phyloP scores from a whole-genome alignment of 306 rosid genomes.

The Ormosia semicastrata region DNA sequence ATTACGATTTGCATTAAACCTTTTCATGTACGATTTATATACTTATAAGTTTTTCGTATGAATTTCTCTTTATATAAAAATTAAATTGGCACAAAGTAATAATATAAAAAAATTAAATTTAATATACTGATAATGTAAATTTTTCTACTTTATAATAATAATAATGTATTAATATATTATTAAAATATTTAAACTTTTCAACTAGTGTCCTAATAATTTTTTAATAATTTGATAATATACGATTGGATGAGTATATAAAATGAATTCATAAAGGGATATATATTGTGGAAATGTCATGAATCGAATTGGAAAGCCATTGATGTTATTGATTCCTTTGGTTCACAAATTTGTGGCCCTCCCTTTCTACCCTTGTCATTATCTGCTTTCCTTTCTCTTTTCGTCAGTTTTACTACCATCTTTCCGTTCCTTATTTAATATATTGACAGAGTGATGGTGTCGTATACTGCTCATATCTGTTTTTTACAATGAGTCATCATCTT shows the following conservation, averaged over 20 bases:
- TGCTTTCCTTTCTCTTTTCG: neutral
- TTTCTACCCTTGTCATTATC: constrained; percentile 19
- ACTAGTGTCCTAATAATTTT: neutral
- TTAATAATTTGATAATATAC: neutral
- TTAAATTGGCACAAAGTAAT: neutral
- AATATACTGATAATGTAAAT: too few species aligned
- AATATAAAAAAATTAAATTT: neutral
- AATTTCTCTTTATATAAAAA: neutral
- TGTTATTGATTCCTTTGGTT: constrained; percentile 1
- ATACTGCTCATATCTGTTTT: neutral
- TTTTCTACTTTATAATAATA: neutral
- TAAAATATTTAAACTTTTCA: neutral
- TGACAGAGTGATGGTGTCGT: constrained; percentile 1
- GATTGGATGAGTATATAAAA: neutral
- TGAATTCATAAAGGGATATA: neutral
- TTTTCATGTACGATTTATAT: too few species aligned
- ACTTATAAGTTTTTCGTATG: too few species aligned
- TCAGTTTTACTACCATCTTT: neutral
- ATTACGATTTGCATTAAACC: neutral
- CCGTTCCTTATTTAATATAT: neutral
- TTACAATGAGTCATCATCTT: neutral
- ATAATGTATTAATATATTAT: neutral
- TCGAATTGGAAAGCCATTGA: neutral
- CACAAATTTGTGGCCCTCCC: constrained; percentile 26
- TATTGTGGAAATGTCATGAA: neutral